phyloP scores from a whole-genome alignment of 306 rosid species.

The Rubus idaeus region DNA sequence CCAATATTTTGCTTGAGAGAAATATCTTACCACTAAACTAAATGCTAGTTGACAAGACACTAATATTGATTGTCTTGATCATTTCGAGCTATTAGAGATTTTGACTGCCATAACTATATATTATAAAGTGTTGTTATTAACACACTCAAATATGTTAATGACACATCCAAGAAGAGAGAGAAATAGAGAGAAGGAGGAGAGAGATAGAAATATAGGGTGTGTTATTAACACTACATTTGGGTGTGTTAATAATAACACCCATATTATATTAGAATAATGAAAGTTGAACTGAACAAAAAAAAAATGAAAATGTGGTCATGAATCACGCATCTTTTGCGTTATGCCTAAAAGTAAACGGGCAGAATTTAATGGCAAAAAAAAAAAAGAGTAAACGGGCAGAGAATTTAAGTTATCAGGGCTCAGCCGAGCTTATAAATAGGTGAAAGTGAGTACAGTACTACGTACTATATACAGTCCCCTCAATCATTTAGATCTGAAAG shows the following conservation, averaged over 20 bases:
- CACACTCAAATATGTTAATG: too few relatives aligned
- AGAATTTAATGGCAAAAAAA: too few relatives aligned
- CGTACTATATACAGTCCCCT: not conserved
- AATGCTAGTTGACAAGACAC: not conserved
- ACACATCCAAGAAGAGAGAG: too few relatives aligned
- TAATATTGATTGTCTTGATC: not conserved
- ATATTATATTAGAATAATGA: not conserved
- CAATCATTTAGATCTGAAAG: not conserved
- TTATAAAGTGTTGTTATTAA: too few relatives aligned
- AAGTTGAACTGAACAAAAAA: not conserved
- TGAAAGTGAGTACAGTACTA: not conserved
- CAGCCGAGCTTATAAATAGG: not conserved
- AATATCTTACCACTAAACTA: not conserved
- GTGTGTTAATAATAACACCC: too few relatives aligned
- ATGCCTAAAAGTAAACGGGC: not conserved
- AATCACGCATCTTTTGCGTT: not conserved
- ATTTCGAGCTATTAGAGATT: not conserved
- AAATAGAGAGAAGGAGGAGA: too few relatives aligned
- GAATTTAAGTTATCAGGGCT: not conserved
- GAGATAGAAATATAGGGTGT: too few relatives aligned
- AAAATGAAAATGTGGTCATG: not conserved
- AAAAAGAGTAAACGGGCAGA: slow-evolving; percentile 7
- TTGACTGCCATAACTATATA: too few relatives aligned
- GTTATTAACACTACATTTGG: too few relatives aligned
- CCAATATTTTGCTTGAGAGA: too few relatives aligned